Base-by-base conservation (phyloP, 164 flowering plant species). In the Malania oleifera region DNA sequence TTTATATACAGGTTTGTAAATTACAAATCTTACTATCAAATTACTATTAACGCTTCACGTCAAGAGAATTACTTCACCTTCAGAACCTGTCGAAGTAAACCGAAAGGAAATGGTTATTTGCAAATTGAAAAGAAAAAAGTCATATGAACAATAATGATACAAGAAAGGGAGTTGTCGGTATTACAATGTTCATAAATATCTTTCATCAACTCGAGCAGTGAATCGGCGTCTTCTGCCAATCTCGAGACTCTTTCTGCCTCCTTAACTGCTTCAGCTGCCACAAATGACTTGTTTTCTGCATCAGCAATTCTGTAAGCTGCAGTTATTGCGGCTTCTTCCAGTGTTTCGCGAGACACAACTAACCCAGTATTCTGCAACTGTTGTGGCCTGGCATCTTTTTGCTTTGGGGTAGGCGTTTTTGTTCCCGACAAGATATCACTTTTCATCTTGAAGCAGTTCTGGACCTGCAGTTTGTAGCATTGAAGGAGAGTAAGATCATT, bases 221-320 rank as follows among this genome's bases (percentile, higher is more conserved):
- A 57, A 2, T 83, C 85, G 0, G 87, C 31, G 3, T 89, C 89
- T 56, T 85, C 95, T 1, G 83, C 83, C 86, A 91, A 69, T 67
- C 65, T 76, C 19, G 76, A 47, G 5, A 85, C 69, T 55, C 85
- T 78, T 54, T 86, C 95, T 17, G 82, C 75, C 62, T 91, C 89
- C 68, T 77, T 82, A 17, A 81, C 83, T n/a, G 98, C 81, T 64
- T 81, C 87, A 39, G 86, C 78, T 43, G 96, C 95, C 54, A 87
- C 61, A 65, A 62, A 81, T 6, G 89, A 68, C 67, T 80, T 85
- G 70, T 76, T 79, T 63, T 91, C 96, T 7, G 95, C 95, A 19
- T 83, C 95, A 29, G 91, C 89, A 56, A 91, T 57, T 67, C 59
- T 79, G 65, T 77, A 81, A 4, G 95, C 92, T 29, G 89, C 87